phyloP scores from a whole-genome alignment of 179 eudicot species.

The Nepenthes alata region DNA sequence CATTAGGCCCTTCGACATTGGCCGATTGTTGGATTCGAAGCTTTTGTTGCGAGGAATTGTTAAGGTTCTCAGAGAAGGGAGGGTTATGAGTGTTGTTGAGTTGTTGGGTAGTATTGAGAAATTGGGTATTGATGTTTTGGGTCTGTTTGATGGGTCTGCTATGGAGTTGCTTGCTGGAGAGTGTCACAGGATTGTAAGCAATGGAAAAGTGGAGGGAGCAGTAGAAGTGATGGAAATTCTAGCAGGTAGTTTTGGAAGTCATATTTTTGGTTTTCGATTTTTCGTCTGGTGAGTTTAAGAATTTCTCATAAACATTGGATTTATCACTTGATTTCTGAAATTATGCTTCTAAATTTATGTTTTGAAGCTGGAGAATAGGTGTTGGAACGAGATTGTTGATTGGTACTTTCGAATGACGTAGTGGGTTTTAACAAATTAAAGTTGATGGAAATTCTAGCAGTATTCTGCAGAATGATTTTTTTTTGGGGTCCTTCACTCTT shows the following conservation, averaged over 20 bases:
- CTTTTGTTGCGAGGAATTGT: slow-evolving; percentile 31
- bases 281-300: not conserved
- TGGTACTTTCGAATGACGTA: no score
- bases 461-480: no score
- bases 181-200: slow-evolving; percentile 20
- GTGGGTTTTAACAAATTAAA: no score
- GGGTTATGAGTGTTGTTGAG: slow-evolving; percentile 23
- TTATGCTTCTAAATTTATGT: no score
- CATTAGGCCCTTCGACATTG: slow-evolving; percentile 14
- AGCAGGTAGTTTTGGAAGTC: slow-evolving; percentile 25
- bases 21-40: slow-evolving; percentile 23
- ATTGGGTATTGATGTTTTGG: slow-evolving; percentile 38
- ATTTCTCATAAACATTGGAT: not conserved
- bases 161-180: slow-evolving; percentile 26
- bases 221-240: slow-evolving; percentile 45
- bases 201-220: slow-evolving; percentile 32
- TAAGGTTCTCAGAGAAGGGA: slow-evolving; percentile 30
- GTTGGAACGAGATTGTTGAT: no score
- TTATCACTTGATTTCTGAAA: not conserved
- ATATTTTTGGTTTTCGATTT: not conserved
- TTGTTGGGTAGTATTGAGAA: slow-evolving; percentile 25
- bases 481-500: no score
- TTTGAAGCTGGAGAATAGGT: no score
- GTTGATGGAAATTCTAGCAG: no score
- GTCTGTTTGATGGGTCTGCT: slow-evolving; percentile 41